phyloP scores from a whole-genome alignment of 148 eudicot genomes.

The Rhododendron henanense region DNA sequence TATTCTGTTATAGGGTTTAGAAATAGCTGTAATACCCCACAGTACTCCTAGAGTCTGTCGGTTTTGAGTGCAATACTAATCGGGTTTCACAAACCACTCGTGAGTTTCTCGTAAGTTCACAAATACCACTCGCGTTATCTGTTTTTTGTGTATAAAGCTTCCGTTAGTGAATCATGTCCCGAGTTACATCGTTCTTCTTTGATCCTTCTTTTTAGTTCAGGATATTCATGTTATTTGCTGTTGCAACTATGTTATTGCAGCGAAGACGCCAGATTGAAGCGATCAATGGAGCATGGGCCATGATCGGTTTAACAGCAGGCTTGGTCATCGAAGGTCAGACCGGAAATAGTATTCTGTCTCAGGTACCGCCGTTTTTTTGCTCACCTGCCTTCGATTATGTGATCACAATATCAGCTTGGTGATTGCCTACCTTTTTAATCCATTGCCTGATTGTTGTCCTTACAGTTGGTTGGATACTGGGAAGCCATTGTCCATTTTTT shows the following conservation, averaged over 20 bases:
- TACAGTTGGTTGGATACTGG: conserved; percentile 76
- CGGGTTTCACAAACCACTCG: neutral
- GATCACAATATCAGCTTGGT: neutral
- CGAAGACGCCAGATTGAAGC: conserved; percentile 76
- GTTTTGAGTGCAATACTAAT: neutral
- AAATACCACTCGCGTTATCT: neutral
- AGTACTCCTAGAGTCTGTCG: neutral
- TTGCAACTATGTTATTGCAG: conserved; percentile 29
- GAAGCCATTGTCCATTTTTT: conserved; percentile 45
- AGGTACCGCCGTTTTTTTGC: conserved; percentile 43
- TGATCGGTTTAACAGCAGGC: conserved; percentile 90
- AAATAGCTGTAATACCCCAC: neutral
- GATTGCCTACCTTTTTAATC: neutral
- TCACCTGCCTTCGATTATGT: neutral
- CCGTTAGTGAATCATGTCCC: neutral
- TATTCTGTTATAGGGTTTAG: neutral
- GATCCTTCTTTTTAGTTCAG: neutral
- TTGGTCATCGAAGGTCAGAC: conserved; percentile 79
- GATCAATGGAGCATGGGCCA: conserved; percentile 96
- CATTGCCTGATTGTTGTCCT: no score
- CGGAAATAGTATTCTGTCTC: conserved; percentile 67
- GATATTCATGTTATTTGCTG: neutral
- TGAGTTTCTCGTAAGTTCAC: neutral
- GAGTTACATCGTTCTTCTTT: neutral
- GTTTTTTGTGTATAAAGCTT: neutral